Percentiles rank a stretch among this genome's conserved stretches.
Conservation (phyloP, 257 asterid genomes). For the Ophiorrhiza pumila region DNA sequence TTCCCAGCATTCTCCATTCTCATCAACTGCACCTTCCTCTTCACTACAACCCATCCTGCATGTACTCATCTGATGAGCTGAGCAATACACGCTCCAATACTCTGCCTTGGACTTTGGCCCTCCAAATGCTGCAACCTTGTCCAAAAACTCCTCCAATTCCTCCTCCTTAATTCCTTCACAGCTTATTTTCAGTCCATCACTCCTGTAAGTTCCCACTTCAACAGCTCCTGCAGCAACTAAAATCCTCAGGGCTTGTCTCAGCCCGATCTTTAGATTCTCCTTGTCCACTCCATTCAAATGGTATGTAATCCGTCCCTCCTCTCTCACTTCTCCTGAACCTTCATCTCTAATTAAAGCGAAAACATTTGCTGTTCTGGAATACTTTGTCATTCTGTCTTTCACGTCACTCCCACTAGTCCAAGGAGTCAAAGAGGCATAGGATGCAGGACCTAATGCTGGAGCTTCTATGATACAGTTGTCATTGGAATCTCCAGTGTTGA, state of each 20-base stretch:
- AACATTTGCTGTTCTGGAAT: slow-evolving; percentile 54
- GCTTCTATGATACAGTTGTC: slow-evolving; percentile 57
- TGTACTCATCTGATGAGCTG: slow-evolving; percentile 96
- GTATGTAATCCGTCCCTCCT: slow-evolving; percentile 44
- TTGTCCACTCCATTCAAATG: slow-evolving; percentile 37
- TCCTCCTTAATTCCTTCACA: slow-evolving; percentile 45
- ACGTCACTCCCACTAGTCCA: slow-evolving; percentile 67
- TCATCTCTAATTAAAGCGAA: slow-evolving; percentile 59
- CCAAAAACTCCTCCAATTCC: slow-evolving; percentile 70
- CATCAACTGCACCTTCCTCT: slow-evolving; percentile 77
- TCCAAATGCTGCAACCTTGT: slow-evolving; percentile 40
- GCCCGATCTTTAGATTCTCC: slow-evolving; percentile 56
- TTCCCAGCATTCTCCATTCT: slow-evolving; percentile 87
- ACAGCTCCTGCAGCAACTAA: slow-evolving; percentile 77
- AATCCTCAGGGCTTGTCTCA: slow-evolving; percentile 69
- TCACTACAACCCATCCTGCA: slow-evolving; percentile 66
- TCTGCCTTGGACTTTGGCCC: slow-evolving; percentile 58
- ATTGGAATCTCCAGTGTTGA: slow-evolving; percentile 40
- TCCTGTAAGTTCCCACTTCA: slow-evolving; percentile 85
- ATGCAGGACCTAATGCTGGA: slow-evolving; percentile 60
- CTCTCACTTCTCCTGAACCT: slow-evolving; percentile 65
- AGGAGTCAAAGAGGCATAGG: slow-evolving; percentile 52
- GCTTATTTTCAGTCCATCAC: slow-evolving; percentile 66
- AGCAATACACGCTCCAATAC: slow-evolving; percentile 57
- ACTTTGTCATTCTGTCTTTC: slow-evolving; percentile 57